phyloP scores from a whole-genome alignment of 495 filamentous ascomycete species.

The Hypoxylon trugodes region DNA sequence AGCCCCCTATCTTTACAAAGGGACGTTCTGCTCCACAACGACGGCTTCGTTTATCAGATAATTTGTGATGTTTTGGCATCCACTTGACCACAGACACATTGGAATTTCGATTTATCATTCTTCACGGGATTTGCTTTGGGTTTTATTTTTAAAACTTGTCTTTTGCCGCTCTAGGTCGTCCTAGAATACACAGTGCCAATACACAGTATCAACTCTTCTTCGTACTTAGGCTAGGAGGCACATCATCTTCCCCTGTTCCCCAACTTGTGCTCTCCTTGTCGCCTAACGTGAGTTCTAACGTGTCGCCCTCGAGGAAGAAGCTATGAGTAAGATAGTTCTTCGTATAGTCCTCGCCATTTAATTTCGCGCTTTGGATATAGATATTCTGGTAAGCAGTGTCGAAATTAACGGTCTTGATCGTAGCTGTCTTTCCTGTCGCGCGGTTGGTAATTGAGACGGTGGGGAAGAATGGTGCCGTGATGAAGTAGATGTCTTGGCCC shows the following conservation, averaged over 20 bases:
- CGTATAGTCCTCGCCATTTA: conserved; percentile 67
- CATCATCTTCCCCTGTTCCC: conserved; percentile 67
- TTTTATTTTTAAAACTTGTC: no score
- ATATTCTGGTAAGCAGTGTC: conserved; percentile 69
- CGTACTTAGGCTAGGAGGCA: no score
- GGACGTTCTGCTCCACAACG: not conserved
- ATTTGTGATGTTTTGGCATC: no score
- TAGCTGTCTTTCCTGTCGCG: conserved; percentile 67
- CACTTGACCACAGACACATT: no score
- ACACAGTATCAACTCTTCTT: no score
- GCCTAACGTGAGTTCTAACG: conserved; percentile 68
- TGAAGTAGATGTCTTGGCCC: conserved; percentile 74
- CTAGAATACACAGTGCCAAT: no score
- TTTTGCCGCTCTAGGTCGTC: no score
- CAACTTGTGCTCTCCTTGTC: conserved; percentile 67
- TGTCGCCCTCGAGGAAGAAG: conserved; percentile 71
- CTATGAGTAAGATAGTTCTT: conserved; percentile 73
- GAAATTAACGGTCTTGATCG: conserved; percentile 67
- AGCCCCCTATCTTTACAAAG: not conserved
- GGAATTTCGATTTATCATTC: no score
- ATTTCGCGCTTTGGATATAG: conserved; percentile 70
- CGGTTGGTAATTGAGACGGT: conserved; percentile 65
- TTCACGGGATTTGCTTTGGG: no score
- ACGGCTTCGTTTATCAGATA: no score
- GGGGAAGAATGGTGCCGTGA: conserved; percentile 70